Evolutionary conservation across 495 filamentous ascomycete species (phyloP).

Genomic region (Penicillium diatomitis): DNA sequence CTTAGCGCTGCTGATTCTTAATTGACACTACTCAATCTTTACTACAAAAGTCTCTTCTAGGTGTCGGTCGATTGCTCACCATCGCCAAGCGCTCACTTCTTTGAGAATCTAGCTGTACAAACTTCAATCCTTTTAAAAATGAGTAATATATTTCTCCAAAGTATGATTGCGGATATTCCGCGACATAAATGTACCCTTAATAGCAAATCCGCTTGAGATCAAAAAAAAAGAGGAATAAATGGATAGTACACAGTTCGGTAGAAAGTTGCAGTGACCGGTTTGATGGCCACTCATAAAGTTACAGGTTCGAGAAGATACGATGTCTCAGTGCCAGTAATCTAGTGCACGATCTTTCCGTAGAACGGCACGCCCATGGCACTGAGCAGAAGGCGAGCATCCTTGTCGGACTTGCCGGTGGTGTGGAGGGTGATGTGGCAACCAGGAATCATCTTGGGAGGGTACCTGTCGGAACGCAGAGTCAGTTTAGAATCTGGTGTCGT

Average conservation of each 20-base stretch:
- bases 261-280: conserved; percentile 19
- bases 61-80: no score
- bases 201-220: neutral
- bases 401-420: conserved; percentile 80
- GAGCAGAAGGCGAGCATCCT: conserved; percentile 80
- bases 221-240: conserved; percentile 7
- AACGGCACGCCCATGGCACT: conserved; percentile 75
- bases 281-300: conserved; percentile 26
- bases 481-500: neutral
- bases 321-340: conserved; percentile 6
- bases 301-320: conserved; percentile 19
- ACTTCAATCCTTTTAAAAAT: no score
- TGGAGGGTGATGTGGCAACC: conserved; percentile 80
- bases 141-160: no score
- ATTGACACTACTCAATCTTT: no score
- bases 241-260: conserved; percentile 21
- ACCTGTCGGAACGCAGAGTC: conserved; percentile 30
- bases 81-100: no score
- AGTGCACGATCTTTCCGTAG: conserved; percentile 59
- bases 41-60: no score
- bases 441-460: conserved; percentile 87
- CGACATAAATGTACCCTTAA: no score
- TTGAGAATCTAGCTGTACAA: no score
- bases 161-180: no score
- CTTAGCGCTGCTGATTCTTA: no score